Evolutionary conservation across 2,329 filamentous ascomycete genomes (phyloP), one percentile per base, ranked within the genome.

Genomic region (Penicillium sp.): DNA sequence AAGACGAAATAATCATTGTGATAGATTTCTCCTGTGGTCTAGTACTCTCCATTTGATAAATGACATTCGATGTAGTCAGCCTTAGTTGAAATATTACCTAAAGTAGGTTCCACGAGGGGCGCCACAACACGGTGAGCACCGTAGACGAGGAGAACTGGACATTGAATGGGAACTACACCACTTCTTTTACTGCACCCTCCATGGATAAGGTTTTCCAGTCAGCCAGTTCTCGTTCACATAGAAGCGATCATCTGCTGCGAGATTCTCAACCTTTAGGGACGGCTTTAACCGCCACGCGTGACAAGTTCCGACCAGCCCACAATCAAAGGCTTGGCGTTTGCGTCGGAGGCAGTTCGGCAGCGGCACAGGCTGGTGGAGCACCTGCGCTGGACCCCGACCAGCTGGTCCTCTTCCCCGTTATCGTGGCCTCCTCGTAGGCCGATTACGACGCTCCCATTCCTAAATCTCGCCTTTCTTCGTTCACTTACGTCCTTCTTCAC

Each of bases 371-470:
- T 49, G 57, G 57, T 60, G 59, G 59, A 59, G 51, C 53, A 22
- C 39, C 38, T 31, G 41, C 34, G 38, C 37, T 35, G 17, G 22
- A 5, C 22, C 22, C n/a, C 17, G 41, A 45, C 49, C 28, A n/a
- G 47, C 47, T 22, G 28, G 25, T 14, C 17, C 14, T 37, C n/a
- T 17, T 50, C 20, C 52, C 59, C 57, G 58, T 65, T 63, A 65
- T 65, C 63, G 61, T 56, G 54, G 58, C 50, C 57, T 60, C 57
- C 54, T 57, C 58, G 58, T 63, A 60, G 54, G 55, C 45, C 58
- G 57, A 63, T 65, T 63, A 65, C 61, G 61, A 65, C 63, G 57
- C 63, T 62, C 59, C 28, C 57, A 61, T 59, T 39, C 42, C 6
- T 20, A 11, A 7, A 28, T 15, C 45, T 41, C 45, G n/a, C 31